Base-by-base conservation (phyloP, 306 rosid genomes). In the Sesbania bispinosa region DNA sequence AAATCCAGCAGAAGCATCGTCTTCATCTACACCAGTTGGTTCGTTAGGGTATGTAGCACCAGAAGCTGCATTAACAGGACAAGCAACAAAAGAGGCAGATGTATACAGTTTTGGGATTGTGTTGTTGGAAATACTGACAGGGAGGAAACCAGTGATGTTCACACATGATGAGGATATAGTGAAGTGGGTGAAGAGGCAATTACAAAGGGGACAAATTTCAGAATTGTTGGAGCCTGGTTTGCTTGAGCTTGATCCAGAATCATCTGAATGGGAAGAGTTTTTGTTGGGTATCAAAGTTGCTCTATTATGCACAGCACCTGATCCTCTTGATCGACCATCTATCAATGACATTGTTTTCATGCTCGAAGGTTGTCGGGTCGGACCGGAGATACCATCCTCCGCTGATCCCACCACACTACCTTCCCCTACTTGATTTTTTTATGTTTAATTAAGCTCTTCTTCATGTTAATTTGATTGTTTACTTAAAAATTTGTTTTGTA, bases 281-380 rank as follows among this genome's bases (percentile, higher is more conserved):
- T 70, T 91, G 79, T 66, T 91, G 50, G 97, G 97, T 20, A 82
- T 91, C 6, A 88, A 91, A 60, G 96, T 91, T 4, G 97, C 86
- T 10, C 88, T 91, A 7, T 82, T 91, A 1, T 91, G 96, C 79
- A 88, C 97, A 2, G 91, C 96, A 4, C 88, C 90, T 52, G 97
- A 91, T 80, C 97, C 97, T 32, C 87, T 88, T 51, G 97, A 87
- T 66, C 69, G 97, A 30, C 97, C 97, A 11, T 84, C 93, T 2
- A 88, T 88, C 83, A 62, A 89, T 29, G 97, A 85, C 75, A 53
- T 88, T 79, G 97, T 87, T 41, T 91, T 87, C 96, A 88, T 88
- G 97, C 97, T 91, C 16, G 91, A 91, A 87, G 96, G 96, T 60
- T 91, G 97, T 64, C 80, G 97, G 61, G 93, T 87, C 58, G 91